Evolutionary conservation across 345 rosid species (phyloP).

Genomic region (Citrus glauca): DNA sequence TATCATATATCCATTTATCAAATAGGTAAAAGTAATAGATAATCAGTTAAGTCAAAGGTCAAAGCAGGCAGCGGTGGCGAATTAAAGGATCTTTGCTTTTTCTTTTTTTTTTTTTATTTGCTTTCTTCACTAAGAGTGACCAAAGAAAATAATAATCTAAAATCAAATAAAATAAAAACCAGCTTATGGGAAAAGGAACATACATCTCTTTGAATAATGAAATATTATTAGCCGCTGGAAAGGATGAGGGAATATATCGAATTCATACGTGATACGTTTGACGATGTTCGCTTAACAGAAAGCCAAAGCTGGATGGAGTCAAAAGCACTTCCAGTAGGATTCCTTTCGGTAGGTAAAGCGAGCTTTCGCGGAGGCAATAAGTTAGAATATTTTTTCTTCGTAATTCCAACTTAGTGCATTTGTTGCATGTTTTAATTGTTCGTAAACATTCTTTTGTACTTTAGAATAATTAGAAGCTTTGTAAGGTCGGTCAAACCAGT

Average conservation of each 20-base stretch:
- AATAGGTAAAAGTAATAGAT: not conserved
- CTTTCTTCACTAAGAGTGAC: conserved; percentile 2
- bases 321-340: conserved; percentile 2
- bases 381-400: not conserved
- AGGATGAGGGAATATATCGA: not conserved
- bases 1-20: not conserved
- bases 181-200: not conserved
- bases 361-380: not conserved
- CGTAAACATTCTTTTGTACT: not conserved
- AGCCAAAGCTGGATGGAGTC: not conserved
- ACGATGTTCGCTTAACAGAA: conserved; percentile 1
- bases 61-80: not conserved
- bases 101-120: conserved; percentile 1
- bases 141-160: not conserved
- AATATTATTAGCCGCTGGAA: too few relatives aligned
- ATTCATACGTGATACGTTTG: not conserved
- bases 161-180: not conserved
- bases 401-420: not conserved
- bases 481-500: conserved; percentile 6
- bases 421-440: not conserved
- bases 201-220: too few relatives aligned
- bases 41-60: not conserved
- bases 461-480: not conserved
- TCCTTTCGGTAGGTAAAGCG: conserved; percentile 9
- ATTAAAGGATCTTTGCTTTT: not conserved